phyloP scores from a whole-genome alignment of 2,329 filamentous ascomycete species.

The Stemphylium vesicarium region DNA sequence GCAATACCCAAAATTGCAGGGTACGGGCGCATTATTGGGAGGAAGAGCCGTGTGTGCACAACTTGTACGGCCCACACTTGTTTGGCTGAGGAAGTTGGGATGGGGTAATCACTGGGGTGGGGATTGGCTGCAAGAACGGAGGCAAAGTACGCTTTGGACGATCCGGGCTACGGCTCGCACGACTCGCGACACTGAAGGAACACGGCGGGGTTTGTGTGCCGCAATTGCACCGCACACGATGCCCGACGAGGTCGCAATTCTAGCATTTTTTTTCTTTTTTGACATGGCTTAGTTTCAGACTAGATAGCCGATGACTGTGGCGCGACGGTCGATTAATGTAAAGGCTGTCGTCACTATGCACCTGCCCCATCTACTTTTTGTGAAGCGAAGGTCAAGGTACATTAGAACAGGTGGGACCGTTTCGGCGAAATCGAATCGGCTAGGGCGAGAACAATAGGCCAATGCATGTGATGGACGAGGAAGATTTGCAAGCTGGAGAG shows the following conservation, averaged over 20 bases:
- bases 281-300: not conserved
- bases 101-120: slow-evolving; percentile 2
- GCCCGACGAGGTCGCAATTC: not conserved
- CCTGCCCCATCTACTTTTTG: not conserved
- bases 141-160: not conserved
- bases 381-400: not conserved
- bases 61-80: not conserved
- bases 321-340: slow-evolving; percentile 4
- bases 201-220: not conserved
- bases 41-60: not conserved
- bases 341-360: not conserved
- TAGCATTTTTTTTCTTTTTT: not conserved
- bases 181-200: not conserved
- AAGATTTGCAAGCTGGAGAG: slow-evolving; percentile 1
- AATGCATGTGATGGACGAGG: slow-evolving; percentile 3
- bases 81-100: not conserved
- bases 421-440: not conserved
- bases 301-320: not conserved
- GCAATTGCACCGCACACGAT: not conserved
- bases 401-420: slow-evolving; percentile 3
- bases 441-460: not conserved
- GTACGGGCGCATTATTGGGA: not conserved
- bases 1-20: not conserved
- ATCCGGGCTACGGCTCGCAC: not conserved
- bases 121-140: not conserved